Conservation (phyloP, 116 monocot genomes). For the Iris pallida region DNA sequence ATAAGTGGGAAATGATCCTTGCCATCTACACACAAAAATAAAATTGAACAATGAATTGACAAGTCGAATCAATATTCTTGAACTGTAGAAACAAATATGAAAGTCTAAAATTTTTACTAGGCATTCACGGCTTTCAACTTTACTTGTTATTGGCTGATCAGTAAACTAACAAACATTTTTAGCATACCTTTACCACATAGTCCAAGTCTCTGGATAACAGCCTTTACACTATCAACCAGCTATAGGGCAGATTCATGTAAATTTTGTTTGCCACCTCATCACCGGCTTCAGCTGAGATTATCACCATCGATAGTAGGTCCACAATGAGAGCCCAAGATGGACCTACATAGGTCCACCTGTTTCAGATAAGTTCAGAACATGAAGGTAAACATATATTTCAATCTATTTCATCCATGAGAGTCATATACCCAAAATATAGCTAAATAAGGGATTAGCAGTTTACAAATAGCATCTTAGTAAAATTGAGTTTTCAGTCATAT, state of each 20-base stretch:
- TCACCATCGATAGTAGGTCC: slow-evolving; percentile 65
- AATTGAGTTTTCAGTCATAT: no score
- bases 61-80: neutral
- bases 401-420: no score
- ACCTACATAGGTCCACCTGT: slow-evolving; percentile 89
- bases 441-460: no score
- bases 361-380: neutral
- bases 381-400: no score
- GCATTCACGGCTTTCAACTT: no score
- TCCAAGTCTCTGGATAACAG: slow-evolving; percentile 62
- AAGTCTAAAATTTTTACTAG: no score
- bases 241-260: slow-evolving; percentile 57
- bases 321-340: slow-evolving; percentile 86
- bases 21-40: slow-evolving; percentile 43
- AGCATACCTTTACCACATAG: slow-evolving; percentile 18
- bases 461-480: no score
- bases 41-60: neutral
- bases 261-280: slow-evolving; percentile 86
- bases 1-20: slow-evolving; percentile 64
- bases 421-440: neutral
- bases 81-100: no score
- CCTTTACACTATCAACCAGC: slow-evolving; percentile 69
- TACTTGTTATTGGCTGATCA: no score
- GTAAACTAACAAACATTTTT: no score
- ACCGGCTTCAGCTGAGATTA: slow-evolving; percentile 68